Base-by-base conservation (phyloP, 164 flowering plant genomes). In the Magnolia kwangsiensis region DNA sequence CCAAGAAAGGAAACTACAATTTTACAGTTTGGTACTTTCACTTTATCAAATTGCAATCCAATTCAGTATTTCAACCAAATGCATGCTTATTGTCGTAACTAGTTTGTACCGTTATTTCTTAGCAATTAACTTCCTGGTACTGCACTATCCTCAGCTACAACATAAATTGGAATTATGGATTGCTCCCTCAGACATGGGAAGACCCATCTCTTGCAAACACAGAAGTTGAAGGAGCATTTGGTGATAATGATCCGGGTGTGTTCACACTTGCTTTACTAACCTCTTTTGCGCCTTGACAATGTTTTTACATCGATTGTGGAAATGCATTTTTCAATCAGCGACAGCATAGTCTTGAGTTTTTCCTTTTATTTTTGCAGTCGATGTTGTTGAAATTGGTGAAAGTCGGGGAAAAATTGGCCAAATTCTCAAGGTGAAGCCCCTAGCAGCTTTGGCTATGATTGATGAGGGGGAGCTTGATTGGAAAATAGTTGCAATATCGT, bases 181-280 rank as follows among this genome's bases (percentile, higher is more conserved):
- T 96, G 87, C 90, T 96, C 84, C 98, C 99, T 66, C 99, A 96
- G 84, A 96, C 99, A 76, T 96, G 99, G 99, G 99, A 96, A 87
- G 98, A 96, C 76, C 99, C 99, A 74, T 84, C 95, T 69, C 76
- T 83, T 51, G 92, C 96, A 23, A 94, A 92, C 75, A 13, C 83
- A 68, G 99, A 95, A 81, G 97, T 94, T 76, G 97, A 94, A 23
- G 98, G 97, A 27, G 92, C 96, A 75, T 85, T 96, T 27, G 99
- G 98, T 20, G 98, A 96, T 86, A 92, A 94, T 82, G 98, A 96
- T 85, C 98, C 85, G 5, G 83, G 85, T 83, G 58, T 49, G 66
- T 51, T 14, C n/a, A 16, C 29, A 63, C 55, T 29, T 76, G 27
- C 69, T 45, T 16, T 50, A 21, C 37, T 14, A 4, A 9, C 37